phyloP scores from a whole-genome alignment of 139 green algal genomes.

The Ulvella scutata region DNA sequence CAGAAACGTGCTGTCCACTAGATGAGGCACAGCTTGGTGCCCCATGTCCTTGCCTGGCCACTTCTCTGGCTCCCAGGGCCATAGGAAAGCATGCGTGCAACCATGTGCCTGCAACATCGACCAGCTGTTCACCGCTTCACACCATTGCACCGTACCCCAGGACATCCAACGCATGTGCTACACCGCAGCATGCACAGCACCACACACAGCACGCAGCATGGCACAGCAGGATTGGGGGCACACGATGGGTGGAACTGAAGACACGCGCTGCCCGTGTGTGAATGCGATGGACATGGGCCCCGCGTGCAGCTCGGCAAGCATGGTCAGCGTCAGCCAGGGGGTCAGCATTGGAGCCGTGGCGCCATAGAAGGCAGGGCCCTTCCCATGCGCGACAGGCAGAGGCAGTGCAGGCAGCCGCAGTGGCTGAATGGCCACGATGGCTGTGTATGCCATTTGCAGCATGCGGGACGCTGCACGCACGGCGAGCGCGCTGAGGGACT shows the following conservation, averaged over 20 bases:
- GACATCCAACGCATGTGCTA: too few species aligned
- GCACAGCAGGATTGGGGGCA: not conserved
- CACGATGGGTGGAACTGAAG: not conserved
- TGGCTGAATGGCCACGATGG: slow-evolving; percentile 48
- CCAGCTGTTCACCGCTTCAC: not conserved
- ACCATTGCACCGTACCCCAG: too few species aligned
- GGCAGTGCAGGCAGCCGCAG: slow-evolving; percentile 52
- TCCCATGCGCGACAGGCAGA: slow-evolving; percentile 12
- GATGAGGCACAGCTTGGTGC: slow-evolving; percentile 12
- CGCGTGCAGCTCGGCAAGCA: slow-evolving; percentile 14
- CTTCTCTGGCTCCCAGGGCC: slow-evolving; percentile 36
- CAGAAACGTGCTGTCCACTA: slow-evolving; percentile 35
- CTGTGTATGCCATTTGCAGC: slow-evolving; percentile 51
- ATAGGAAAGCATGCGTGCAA: slow-evolving; percentile 40
- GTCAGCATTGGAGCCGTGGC: slow-evolving; percentile 28
- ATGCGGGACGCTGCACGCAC: slow-evolving; percentile 29
- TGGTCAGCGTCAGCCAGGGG: slow-evolving; percentile 59
- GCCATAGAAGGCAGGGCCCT: slow-evolving; percentile 41
- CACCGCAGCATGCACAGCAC: not conserved
- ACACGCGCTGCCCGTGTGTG: slow-evolving; percentile 32
- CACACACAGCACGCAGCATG: not conserved
- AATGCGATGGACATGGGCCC: slow-evolving; percentile 49
- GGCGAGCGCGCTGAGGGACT: slow-evolving; percentile 53
- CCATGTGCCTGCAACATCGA: not conserved
- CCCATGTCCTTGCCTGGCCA: not conserved